phyloP scores from a whole-genome alignment of 2,329 filamentous ascomycete genomes.

The Sclerotinia subarctica region DNA sequence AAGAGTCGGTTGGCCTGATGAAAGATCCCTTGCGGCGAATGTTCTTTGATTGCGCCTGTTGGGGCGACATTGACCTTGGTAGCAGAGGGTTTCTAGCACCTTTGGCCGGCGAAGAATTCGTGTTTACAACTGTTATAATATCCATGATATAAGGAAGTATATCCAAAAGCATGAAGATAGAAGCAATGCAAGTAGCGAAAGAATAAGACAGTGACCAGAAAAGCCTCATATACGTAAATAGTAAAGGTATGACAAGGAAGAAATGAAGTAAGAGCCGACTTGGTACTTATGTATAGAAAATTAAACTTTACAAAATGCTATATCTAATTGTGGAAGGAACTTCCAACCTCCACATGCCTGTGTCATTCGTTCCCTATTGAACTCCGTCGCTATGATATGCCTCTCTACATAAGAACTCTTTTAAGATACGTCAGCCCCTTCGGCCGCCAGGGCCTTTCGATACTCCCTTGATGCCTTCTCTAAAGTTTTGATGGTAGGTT shows the following conservation, averaged over 20 bases:
- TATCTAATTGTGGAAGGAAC: not conserved
- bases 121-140: conserved; percentile 22
- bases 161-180: conserved; percentile 25
- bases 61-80: conserved; percentile 21
- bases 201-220: conserved; percentile 14
- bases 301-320: not conserved
- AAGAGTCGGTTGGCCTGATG: conserved; percentile 38
- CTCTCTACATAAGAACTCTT: not conserved
- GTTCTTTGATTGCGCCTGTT: conserved; percentile 27
- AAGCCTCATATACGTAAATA: conserved; percentile 2
- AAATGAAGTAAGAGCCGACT: not conserved
- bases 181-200: conserved; percentile 10
- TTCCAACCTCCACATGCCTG: conserved; percentile 11
- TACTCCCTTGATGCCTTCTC: conserved; percentile 70
- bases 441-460: conserved; percentile 65
- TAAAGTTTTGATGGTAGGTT: conserved; percentile 69
- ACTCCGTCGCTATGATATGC: conserved; percentile 35
- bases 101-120: conserved; percentile 13
- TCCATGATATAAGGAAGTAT: conserved; percentile 27
- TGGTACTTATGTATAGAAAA: conserved; percentile 7
- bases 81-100: conserved; percentile 26
- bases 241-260: not conserved
- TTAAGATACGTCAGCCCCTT: conserved; percentile 38
- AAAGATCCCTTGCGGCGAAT: conserved; percentile 39
- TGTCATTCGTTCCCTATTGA: conserved; percentile 24